phyloP scores from a whole-genome alignment of 129 eudicot genomes.

The Artemisia annua region DNA sequence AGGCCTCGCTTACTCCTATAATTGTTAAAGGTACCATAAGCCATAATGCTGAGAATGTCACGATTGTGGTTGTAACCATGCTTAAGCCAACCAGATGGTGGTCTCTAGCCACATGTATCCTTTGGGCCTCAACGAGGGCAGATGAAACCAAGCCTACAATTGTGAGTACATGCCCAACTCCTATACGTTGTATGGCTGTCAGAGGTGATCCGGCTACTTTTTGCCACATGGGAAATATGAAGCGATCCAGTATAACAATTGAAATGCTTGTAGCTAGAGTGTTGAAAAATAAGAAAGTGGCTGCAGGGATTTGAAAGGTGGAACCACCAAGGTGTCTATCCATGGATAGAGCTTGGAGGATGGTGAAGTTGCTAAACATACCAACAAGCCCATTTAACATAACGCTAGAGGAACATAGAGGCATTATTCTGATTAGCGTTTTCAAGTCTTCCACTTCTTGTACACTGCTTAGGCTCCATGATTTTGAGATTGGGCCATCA shows the following conservation, averaged over 20 bases:
- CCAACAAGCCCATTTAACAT: constrained; percentile 30
- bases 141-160: constrained; percentile 23
- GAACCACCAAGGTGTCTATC: constrained; percentile 39
- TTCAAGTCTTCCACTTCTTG: constrained; percentile 64
- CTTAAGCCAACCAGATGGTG: constrained; percentile 6
- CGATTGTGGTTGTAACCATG: constrained; percentile 15
- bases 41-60: constrained; percentile 48
- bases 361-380: constrained; percentile 21
- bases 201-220: constrained; percentile 20
- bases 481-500: constrained; percentile 31
- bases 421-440: constrained; percentile 1
- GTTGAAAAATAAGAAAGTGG: constrained; percentile 35
- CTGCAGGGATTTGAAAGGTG: constrained; percentile 44
- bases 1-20: constrained; percentile 36
- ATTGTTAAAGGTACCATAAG: constrained; percentile 27
- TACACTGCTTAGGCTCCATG: constrained; percentile 65
- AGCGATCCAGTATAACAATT: constrained; percentile 31
- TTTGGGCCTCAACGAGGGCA: constrained; percentile 34
- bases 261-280: constrained; percentile 22
- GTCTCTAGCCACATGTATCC: constrained; percentile 9
- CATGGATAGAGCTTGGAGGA: constrained; percentile 51
- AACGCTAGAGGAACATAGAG: constrained; percentile 48
- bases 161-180: constrained; percentile 41
- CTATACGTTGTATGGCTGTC: constrained; percentile 44
- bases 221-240: constrained; percentile 36